Conservation (phyloP, 306 rosid species). For the Quillaja saponaria region DNA sequence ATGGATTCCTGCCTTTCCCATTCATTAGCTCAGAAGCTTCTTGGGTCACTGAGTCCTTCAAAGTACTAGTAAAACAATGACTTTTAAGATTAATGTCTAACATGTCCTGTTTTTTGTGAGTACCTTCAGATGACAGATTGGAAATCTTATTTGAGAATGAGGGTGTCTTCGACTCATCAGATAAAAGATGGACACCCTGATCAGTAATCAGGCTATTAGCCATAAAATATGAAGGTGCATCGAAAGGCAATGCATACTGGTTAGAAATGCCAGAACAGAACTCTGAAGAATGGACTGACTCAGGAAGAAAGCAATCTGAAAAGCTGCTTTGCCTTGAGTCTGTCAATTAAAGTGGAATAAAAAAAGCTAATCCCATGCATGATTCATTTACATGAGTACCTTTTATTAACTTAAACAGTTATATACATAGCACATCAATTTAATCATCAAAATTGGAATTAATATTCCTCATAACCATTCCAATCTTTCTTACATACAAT, state of each 20-base stretch:
- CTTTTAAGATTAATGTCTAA: constrained; percentile 26
- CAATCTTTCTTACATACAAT: too few relatives aligned
- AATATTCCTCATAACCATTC: too few relatives aligned
- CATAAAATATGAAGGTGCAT: constrained; percentile 34
- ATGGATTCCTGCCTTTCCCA: constrained; percentile 47
- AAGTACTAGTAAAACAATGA: constrained; percentile 33
- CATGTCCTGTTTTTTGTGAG: constrained; percentile 27
- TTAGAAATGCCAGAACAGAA: constrained; percentile 49
- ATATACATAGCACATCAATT: too few relatives aligned
- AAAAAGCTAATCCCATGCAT: too few relatives aligned
- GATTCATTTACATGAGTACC: too few relatives aligned
- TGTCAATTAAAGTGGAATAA: too few relatives aligned
- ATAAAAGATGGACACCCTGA: constrained; percentile 35
- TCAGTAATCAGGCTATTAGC: constrained; percentile 28
- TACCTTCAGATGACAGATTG: constrained; percentile 33
- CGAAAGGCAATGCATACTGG: constrained; percentile 44
- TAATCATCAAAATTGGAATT: too few relatives aligned
- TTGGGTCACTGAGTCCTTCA: constrained; percentile 35
- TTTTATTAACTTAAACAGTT: too few relatives aligned
- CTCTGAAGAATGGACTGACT: constrained; percentile 40
- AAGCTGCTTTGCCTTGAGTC: constrained; percentile 45
- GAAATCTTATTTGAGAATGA: constrained; percentile 36
- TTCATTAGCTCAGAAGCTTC: constrained; percentile 45
- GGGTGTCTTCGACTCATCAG: constrained; percentile 34
- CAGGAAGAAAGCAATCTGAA: constrained; percentile 51